Evolutionary conservation across 352 stramenopile species (phyloP).

Genomic region (Globisporangium radiosum): DNA sequence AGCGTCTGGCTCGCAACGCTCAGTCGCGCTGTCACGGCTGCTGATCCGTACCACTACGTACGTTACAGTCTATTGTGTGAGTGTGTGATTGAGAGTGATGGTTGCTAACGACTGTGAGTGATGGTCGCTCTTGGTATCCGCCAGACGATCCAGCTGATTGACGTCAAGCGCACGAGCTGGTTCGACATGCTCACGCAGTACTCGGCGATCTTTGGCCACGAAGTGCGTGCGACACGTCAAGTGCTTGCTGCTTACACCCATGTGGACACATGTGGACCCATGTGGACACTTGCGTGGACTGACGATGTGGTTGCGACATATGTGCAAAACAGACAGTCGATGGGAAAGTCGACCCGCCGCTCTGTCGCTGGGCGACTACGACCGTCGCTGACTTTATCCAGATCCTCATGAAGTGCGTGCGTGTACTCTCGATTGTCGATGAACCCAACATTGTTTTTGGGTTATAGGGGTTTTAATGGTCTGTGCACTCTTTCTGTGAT

Average conservation of each 20-base stretch:
- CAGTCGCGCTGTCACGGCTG: slow-evolving; percentile 39
- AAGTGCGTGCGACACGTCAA: slow-evolving; percentile 21
- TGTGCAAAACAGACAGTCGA: slow-evolving; percentile 37
- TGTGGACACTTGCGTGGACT: background rate
- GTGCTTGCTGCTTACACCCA: too few relatives aligned
- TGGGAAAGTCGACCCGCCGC: slow-evolving; percentile 69
- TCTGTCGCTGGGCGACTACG: slow-evolving; percentile 75
- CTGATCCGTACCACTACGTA: slow-evolving; percentile 83
- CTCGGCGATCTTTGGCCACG: slow-evolving; percentile 84
- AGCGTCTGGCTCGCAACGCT: slow-evolving; percentile 73
- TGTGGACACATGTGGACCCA: too few relatives aligned
- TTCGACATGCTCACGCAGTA: slow-evolving; percentile 91
- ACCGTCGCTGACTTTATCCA: slow-evolving; percentile 78
- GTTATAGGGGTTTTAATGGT: too few relatives aligned
- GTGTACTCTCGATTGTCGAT: background rate
- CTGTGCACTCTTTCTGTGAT: background rate
- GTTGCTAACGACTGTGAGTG: too few relatives aligned
- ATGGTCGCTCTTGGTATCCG: background rate
- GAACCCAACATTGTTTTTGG: too few relatives aligned
- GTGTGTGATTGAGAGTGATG: too few relatives aligned
- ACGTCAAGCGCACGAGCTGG: slow-evolving; percentile 85
- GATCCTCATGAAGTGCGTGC: slow-evolving; percentile 66
- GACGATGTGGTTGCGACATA: background rate
- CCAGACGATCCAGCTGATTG: slow-evolving; percentile 82
- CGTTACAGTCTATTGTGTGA: background rate